Evolutionary conservation across 1,284 basidiomycete species (phyloP).

Genomic region (Thecaphora frezii): DNA sequence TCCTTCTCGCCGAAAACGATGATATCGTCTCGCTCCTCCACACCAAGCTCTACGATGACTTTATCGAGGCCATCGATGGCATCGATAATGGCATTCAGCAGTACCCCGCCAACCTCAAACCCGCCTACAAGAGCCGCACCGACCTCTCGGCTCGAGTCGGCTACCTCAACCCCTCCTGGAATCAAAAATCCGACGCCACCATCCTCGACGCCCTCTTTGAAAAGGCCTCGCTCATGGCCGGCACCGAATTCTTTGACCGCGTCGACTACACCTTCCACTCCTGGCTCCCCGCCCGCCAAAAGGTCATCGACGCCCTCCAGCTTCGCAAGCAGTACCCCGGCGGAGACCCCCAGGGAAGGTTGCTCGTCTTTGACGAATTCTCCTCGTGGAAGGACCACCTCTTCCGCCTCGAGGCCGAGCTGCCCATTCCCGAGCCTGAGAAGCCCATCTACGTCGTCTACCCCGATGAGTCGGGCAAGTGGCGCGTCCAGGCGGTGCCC

Average conservation of each 20-base stretch:
- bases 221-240: constrained; percentile 78
- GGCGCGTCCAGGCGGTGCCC: constrained; percentile 93
- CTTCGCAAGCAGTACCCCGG: constrained; percentile 66
- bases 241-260: constrained; percentile 79
- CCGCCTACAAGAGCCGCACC: constrained; percentile 52
- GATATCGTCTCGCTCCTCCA: constrained; percentile 74
- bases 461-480: constrained; percentile 73
- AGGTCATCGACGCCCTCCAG: constrained; percentile 73
- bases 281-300: constrained; percentile 88
- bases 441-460: constrained; percentile 82
- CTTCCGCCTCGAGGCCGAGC: constrained; percentile 73
- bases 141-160: constrained; percentile 54
- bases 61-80: constrained; percentile 91
- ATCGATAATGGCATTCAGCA: constrained; percentile 68
- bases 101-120: constrained; percentile 40
- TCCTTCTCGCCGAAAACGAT: constrained; percentile 66
- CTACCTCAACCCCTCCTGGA: constrained; percentile 55
- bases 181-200: constrained; percentile 37
- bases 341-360: constrained; percentile 67
- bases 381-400: constrained; percentile 94
- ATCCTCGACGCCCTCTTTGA: constrained; percentile 64
- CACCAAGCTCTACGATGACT: constrained; percentile 87
- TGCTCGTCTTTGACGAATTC: constrained; percentile 79
- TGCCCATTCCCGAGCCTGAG: constrained; percentile 55
- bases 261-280: constrained; percentile 81